Conservation (phyloP, 2,329 filamentous ascomycete genomes). For the Alternaria gansuensis region DNA sequence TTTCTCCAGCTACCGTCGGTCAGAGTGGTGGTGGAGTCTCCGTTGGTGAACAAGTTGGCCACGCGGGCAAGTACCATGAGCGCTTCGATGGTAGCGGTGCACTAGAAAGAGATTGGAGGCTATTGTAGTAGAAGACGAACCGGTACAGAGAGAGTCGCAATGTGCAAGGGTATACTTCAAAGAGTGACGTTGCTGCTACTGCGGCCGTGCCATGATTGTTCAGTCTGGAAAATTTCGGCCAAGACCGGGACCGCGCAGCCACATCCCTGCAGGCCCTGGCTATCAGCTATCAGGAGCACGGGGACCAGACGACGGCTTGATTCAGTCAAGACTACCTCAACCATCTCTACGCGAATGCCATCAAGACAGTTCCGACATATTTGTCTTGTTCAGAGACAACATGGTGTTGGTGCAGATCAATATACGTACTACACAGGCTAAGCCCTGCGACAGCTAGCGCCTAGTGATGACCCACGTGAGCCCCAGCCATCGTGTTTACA, state of each 20-base stretch:
- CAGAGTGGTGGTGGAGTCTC: conserved; percentile 44
- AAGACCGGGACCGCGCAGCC: conserved; percentile 35
- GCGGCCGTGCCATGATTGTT: conserved; percentile 28
- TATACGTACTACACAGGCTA: conserved; percentile 2
- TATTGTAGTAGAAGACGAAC: background rate
- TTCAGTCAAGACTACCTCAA: conserved; percentile 2
- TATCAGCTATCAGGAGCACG: conserved; percentile 24
- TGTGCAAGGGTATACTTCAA: conserved; percentile 12
- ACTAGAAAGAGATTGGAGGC: background rate
- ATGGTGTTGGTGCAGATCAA: conserved; percentile 11
- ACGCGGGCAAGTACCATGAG: conserved; percentile 62
- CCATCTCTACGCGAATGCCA: background rate
- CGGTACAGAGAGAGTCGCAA: conserved; percentile 8
- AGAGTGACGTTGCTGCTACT: conserved; percentile 38
- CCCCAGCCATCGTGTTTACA: conserved; percentile 40
- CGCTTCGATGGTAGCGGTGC: conserved; percentile 34
- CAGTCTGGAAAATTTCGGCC: conserved; percentile 42
- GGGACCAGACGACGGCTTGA: conserved; percentile 29
- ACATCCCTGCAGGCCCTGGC: conserved; percentile 14
- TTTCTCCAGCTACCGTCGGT: conserved; percentile 51
- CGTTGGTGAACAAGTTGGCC: conserved; percentile 58
- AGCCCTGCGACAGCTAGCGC: conserved; percentile 24
- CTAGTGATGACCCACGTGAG: conserved; percentile 27
- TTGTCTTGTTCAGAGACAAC: conserved; percentile 4
- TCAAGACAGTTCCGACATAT: conserved; percentile 3